Base-by-base conservation (phyloP, 2,329 filamentous ascomycete genomes). In the Penicillium sp. region DNA sequence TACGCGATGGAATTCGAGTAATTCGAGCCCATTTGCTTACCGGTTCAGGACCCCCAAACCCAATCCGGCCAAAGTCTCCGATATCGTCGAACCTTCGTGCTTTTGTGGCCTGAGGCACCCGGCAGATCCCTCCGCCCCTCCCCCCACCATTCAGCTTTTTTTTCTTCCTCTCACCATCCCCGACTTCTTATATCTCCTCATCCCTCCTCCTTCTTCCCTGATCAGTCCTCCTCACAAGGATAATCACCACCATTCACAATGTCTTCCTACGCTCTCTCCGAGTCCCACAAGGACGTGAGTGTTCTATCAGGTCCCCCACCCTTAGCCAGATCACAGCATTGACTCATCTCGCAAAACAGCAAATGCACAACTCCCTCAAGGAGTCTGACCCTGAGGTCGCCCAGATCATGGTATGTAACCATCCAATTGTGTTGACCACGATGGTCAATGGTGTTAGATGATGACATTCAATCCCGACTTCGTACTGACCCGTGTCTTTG, bases 301-400 rank as follows among this genome's bases (percentile, higher is more conserved):
- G 54, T 56, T 50, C 66, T 58, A 45, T 58, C 24, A 58, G 17
- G 22, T 10, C 59, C 65, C 61, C 62, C 58, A 55, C 37, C 61
- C 67, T 63, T 53, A 5, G 49, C 33, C 28, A 56, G 50, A 61
- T 64, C 55, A 62, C 56, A 64, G 60, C 60, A 71, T 73, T 80
- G 73, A 81, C 75, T 72, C 68, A 68, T 66, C 58, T n/a, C 60
- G 44, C 59, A 33, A 44, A 68, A 72, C 73, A 97, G 93, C 89
- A 98, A 88, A 92, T 99, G 84, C 91, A 98, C 88, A 95, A 92
- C 85, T 91, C 92, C 79, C 88, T 99, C 74, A 83, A 94, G 74
- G 92, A 97, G 73, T 89, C 90, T 60, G 95, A 99, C 81, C 90
- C 92, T 61, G 93, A 98, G 86, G 92, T 99, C 75, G 93, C 93